Base-by-base conservation (phyloP, 202 grass and related monocot genomes). In the Eragrostis tef region DNA sequence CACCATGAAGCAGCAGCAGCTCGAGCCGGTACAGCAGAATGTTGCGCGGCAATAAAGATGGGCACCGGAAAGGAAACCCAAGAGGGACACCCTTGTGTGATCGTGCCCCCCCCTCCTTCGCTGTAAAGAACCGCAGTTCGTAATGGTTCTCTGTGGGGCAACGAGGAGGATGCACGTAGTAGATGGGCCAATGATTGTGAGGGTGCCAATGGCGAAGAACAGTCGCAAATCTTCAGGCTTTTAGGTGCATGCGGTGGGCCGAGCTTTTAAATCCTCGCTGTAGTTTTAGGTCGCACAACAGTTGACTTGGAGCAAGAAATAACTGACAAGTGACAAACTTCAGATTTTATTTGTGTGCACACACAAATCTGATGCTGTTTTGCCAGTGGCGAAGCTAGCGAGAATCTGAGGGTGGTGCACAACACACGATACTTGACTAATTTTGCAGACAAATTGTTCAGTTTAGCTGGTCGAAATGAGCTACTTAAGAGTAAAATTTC, bases 161-260 rank as follows among this genome's bases (percentile, higher is more conserved):
- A 17, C 31, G 54, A 59, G 63, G 74, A 65, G 11, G 24, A n/a
- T 51, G 12, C 56, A 88, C 24, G 45, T 15, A 46, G 9, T 21
- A 34, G 25, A 49, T 50, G 20, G 64, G 27, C 69, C 52, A 79
- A 73, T 80, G 9, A 68, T 44, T 78, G 27, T 67, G 62, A 54
- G 75, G 46, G 22, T 10, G 56, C 6, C 81, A 15, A 75, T 64
- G 70, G 81, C 41, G 62, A 88, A 61, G 17, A 88, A 54, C 54
- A 80, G 76, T 63, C n/a, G 10, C 47, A 36, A 26, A n/a, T 71
- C 22, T 74, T 63, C 16, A 22, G 58, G 27, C 67, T 67, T 83
- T 65, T 17, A 73, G 71, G 11, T 61, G 29, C 15, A 1, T 34
- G 26, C 22, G 19, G 54, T 70, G 65, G 79, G 61, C 73, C 60